Conservation (phyloP, 371 early-diverging fungal genomes). For the Lichtheimia ornata region DNA sequence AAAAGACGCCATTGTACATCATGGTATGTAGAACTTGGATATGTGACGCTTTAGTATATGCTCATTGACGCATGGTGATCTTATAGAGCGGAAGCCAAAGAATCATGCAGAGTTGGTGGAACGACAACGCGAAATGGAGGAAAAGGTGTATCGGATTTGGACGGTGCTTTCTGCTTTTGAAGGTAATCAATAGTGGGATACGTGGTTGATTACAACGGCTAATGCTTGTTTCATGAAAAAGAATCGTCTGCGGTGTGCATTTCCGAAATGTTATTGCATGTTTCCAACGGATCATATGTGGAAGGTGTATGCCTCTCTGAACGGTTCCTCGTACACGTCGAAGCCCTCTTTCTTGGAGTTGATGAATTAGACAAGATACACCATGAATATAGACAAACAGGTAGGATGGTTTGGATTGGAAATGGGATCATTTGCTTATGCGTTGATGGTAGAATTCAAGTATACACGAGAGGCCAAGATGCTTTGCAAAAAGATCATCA, state of each 20-base stretch:
- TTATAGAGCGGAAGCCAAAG: slow-evolving; percentile 6
- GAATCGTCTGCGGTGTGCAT: slow-evolving; percentile 98
- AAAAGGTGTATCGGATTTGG: slow-evolving; percentile 91
- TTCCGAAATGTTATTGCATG: slow-evolving; percentile 93
- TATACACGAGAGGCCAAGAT: slow-evolving; percentile 83
- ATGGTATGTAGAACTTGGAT: slow-evolving; percentile 7
- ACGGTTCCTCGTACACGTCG: slow-evolving; percentile 90
- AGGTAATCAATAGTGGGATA: slow-evolving; percentile 15
- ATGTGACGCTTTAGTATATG: slow-evolving; percentile 4
- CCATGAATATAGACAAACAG: slow-evolving; percentile 34
- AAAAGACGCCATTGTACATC: slow-evolving; percentile 12
- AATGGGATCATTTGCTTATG: slow-evolving; percentile 1
- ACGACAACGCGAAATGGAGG: slow-evolving; percentile 70
- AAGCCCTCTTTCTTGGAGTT: slow-evolving; percentile 88
- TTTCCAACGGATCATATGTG: slow-evolving; percentile 86
- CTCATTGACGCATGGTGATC: background rate
- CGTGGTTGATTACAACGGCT: background rate
- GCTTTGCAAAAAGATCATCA: slow-evolving; percentile 77
- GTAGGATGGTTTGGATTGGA: slow-evolving; percentile 15
- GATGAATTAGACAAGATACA: slow-evolving; percentile 56
- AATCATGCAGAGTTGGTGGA: slow-evolving; percentile 41
- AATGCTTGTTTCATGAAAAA: background rate
- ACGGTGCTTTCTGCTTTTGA: slow-evolving; percentile 93
- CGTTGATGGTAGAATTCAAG: slow-evolving; percentile 58
- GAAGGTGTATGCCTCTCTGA: slow-evolving; percentile 90